Evolutionary conservation across 75 land plant species (phyloP).

Genomic region (Pseudotsuga menziesii): DNA sequence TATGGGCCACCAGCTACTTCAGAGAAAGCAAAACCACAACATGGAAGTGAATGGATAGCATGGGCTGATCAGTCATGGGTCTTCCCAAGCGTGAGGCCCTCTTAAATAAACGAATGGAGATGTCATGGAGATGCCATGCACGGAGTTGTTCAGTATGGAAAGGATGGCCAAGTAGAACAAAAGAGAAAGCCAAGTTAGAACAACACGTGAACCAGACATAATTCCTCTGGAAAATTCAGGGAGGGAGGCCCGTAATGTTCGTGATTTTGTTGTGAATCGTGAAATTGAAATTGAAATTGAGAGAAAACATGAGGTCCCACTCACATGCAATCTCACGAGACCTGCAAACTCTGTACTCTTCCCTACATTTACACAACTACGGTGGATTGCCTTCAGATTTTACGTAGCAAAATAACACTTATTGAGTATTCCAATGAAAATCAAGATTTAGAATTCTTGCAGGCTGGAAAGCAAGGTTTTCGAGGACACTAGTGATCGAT

Average conservation of each 20-base stretch:
- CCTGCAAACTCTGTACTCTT: not conserved
- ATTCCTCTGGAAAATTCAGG: not conserved
- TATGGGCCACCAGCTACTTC: too few relatives aligned
- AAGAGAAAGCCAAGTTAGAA: not conserved
- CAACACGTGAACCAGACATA: not conserved
- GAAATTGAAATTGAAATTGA: not conserved
- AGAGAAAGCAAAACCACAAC: not conserved
- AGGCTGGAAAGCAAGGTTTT: too few relatives aligned
- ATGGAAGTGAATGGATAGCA: not conserved
- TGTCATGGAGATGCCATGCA: not conserved
- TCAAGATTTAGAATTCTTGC: not conserved
- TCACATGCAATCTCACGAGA: slow-evolving; percentile 1
- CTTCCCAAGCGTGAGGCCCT: not conserved
- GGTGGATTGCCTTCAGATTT: not conserved
- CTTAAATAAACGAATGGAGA: not conserved
- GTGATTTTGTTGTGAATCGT: not conserved
- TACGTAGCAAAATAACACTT: not conserved
- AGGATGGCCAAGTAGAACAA: not conserved
- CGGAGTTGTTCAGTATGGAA: too few relatives aligned
- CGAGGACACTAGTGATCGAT: too few relatives aligned
- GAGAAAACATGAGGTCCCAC: not conserved
- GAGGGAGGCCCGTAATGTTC: not conserved
- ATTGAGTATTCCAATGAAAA: not conserved
- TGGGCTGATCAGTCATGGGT: not conserved
- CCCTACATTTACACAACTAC: not conserved